These are phyloP conservation scores for Mycena crocata DNA, from an alignment of 768 basidiomycete genomes.

Conservation along the genomic window DNA sequence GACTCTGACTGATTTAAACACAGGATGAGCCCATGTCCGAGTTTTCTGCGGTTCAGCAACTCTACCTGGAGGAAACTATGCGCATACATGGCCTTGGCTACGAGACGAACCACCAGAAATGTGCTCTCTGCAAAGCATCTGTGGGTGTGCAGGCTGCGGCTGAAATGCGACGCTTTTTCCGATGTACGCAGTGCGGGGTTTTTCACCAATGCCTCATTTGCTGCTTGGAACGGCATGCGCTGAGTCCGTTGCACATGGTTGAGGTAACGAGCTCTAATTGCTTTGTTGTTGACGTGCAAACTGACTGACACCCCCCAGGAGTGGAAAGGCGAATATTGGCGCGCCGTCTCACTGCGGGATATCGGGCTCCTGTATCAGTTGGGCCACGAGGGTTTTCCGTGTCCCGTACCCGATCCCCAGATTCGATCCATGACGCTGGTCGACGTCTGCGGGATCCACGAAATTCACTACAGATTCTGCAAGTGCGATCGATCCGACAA, in stretches of 20 bases:
- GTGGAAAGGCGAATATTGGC: conserved; percentile 30
- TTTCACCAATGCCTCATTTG: conserved; percentile 7
- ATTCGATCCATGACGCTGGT: not conserved
- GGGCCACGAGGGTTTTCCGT: conserved; percentile 18
- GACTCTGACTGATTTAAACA: no score
- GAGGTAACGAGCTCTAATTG: not conserved
- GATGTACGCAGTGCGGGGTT: conserved; percentile 6
- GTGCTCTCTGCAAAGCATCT: not conserved
- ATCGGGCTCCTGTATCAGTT: conserved; percentile 24
- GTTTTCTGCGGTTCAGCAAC: not conserved
- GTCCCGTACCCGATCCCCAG: not conserved
- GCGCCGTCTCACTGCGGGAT: not conserved
- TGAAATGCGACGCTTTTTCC: not conserved
- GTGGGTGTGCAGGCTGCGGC: not conserved
- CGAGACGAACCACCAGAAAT: not conserved
- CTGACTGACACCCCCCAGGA: not conserved
- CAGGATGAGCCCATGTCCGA: conserved; percentile 14
- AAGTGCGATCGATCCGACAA: not conserved
- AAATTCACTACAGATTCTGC: not conserved
- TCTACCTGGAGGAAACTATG: conserved; percentile 11
- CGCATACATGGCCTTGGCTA: conserved; percentile 16
- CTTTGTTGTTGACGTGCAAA: not conserved
- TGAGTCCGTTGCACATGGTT: not conserved
- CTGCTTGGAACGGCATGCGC: not conserved
- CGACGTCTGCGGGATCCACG: not conserved